Conservation (phyloP, 2,329 filamentous ascomycete genomes). For the Neurospora sp. region DNA sequence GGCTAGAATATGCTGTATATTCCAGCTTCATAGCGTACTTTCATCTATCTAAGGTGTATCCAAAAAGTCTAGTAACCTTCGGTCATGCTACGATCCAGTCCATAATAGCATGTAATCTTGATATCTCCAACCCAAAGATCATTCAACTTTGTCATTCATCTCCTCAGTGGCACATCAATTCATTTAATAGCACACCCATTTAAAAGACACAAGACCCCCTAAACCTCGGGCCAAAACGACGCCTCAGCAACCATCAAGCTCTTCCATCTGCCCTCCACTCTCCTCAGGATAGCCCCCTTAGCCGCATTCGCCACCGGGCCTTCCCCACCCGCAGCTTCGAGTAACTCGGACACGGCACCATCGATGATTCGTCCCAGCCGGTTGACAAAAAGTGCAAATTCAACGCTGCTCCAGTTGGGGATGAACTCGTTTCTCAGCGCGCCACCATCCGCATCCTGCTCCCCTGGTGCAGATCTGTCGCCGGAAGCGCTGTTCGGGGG, state of each 20-base stretch:
- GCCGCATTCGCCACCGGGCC: conserved; percentile 15
- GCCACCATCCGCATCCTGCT: conserved; percentile 53
- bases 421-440: conserved; percentile 57
- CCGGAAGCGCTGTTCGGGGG: neutral
- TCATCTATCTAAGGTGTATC: neutral
- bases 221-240: conserved; percentile 45
- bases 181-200: neutral
- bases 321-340: conserved; percentile 20
- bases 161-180: neutral
- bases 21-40: neutral
- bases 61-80: neutral
- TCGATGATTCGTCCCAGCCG: conserved; percentile 46
- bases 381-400: conserved; percentile 52
- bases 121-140: neutral
- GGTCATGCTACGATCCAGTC: neutral
- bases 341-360: conserved; percentile 33
- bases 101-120: neutral
- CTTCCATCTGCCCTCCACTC: conserved; percentile 35
- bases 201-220: neutral
- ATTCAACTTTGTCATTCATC: neutral
- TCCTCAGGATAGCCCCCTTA: conserved; percentile 26
- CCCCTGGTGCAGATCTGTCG: conserved; percentile 1
- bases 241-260: conserved; percentile 47
- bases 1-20: neutral
- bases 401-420: conserved; percentile 55